phyloP scores from a whole-genome alignment of 106 monocot species.

The Platanthera zijinensis region DNA sequence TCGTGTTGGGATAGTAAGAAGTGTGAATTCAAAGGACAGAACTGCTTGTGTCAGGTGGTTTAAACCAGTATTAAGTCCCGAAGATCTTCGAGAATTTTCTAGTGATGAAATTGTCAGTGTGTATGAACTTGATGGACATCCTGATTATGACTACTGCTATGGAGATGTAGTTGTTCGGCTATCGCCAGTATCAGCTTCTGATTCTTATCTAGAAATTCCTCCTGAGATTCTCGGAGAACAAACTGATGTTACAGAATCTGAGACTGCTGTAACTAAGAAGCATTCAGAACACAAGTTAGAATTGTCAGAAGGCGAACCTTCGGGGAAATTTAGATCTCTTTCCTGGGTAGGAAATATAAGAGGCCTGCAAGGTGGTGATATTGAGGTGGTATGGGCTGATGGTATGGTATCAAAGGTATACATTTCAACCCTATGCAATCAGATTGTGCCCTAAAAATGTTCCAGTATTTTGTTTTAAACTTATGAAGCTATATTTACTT shows the following conservation, averaged over 20 bases:
- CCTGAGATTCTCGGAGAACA: slow-evolving; percentile 8
- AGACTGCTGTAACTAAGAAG: slow-evolving; percentile 9
- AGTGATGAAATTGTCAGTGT: slow-evolving; percentile 80
- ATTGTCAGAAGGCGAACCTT: slow-evolving; percentile 11
- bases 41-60: slow-evolving; percentile 81
- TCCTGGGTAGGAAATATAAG: slow-evolving; percentile 96
- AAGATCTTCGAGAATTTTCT: slow-evolving; percentile 54
- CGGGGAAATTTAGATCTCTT: slow-evolving; percentile 25
- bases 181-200: slow-evolving; percentile 37
- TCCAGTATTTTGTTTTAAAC: not conserved
- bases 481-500: not conserved
- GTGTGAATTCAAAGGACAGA: slow-evolving; percentile 69
- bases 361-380: slow-evolving; percentile 82
- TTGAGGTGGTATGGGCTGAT: slow-evolving; percentile 95
- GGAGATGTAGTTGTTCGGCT: slow-evolving; percentile 95
- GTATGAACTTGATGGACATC: slow-evolving; percentile 92
- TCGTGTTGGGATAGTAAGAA: slow-evolving; percentile 73
- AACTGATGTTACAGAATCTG: slow-evolving; percentile 2
- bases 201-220: slow-evolving; percentile 9
- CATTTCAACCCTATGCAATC: not conserved
- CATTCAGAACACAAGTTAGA: slow-evolving; percentile 5
- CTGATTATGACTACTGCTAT: slow-evolving; percentile 93
- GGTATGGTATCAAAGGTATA: slow-evolving; percentile 79
- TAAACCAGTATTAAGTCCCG: slow-evolving; percentile 51
- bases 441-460: not conserved